Evolutionary conservation across 441 rosid genomes (phyloP).

Genomic region (Isatis lusitanica): DNA sequence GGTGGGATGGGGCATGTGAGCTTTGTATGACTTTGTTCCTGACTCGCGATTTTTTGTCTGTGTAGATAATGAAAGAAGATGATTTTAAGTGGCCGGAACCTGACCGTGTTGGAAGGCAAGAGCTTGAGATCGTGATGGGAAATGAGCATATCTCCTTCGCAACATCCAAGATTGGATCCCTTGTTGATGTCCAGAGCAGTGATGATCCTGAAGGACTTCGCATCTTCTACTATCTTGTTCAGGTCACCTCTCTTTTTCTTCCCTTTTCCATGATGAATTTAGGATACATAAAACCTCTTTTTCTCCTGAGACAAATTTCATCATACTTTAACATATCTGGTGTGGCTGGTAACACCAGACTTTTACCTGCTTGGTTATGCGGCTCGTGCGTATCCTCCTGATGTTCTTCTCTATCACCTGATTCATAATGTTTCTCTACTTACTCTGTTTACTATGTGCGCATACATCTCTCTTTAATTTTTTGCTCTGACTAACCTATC

Average conservation of each 20-base stretch:
- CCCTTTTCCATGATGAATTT: not conserved
- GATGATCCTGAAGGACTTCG: slow-evolving; percentile 96
- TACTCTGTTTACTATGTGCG: not conserved
- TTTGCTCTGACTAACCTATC: not conserved
- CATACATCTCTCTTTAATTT: not conserved
- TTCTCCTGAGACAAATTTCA: not conserved
- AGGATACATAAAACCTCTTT: not conserved
- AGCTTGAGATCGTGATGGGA: slow-evolving; percentile 95
- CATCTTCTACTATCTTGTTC: slow-evolving; percentile 92
- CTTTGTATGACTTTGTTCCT: not conserved
- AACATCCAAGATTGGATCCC: slow-evolving; percentile 93
- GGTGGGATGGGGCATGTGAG: not conserved
- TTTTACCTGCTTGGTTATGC: not conserved
- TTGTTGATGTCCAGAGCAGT: slow-evolving; percentile 88
- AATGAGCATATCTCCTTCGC: slow-evolving; percentile 94
- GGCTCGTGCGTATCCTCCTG: not conserved
- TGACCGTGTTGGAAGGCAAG: slow-evolving; percentile 88
- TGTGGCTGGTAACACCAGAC: slow-evolving; percentile 1
- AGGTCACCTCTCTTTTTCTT: slow-evolving; percentile 45
- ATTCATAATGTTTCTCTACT: not conserved
- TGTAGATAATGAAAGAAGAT: slow-evolving; percentile 93
- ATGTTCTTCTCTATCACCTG: slow-evolving; percentile 2
- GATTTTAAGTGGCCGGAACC: slow-evolving; percentile 97
- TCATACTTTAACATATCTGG: not conserved
- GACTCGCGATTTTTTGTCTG: not conserved